These are phyloP conservation scores for Coffea canephora DNA, from an alignment of 257 asterid species.

Conservation along the genomic window DNA sequence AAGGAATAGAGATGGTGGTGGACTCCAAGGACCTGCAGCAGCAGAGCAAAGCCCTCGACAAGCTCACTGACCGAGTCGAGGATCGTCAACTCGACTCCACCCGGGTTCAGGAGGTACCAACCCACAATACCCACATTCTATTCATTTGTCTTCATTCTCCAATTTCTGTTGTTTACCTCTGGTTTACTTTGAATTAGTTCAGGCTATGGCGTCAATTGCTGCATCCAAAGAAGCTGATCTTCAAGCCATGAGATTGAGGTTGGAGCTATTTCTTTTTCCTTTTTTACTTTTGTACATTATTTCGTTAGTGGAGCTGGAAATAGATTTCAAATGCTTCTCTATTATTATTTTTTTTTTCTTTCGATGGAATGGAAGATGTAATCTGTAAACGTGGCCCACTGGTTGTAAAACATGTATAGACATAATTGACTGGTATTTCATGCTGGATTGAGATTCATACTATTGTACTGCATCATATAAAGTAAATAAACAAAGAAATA, in stretches of 20 bases:
- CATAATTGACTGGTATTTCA: too few relatives aligned
- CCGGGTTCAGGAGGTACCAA: slow-evolving; percentile 76
- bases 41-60: slow-evolving; percentile 94
- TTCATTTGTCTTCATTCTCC: neutral
- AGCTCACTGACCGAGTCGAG: slow-evolving; percentile 96
- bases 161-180: neutral
- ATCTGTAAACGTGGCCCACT: neutral
- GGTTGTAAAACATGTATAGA: neutral
- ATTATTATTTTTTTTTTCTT: neutral
- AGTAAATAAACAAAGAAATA: too few relatives aligned
- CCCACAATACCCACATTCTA: neutral
- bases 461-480: too few relatives aligned
- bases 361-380: neutral
- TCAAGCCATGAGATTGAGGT: slow-evolving; percentile 94
- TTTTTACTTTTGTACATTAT: neutral
- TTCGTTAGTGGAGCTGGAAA: neutral
- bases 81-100: slow-evolving; percentile 98
- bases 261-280: neutral
- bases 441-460: too few relatives aligned
- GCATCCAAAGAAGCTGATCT: slow-evolving; percentile 89
- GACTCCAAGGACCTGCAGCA: slow-evolving; percentile 96
- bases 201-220: slow-evolving; percentile 97
- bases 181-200: slow-evolving; percentile 1
- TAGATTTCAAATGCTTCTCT: too few relatives aligned
- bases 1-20: slow-evolving; percentile 54